Evolutionary conservation across 2,329 filamentous ascomycete species (phyloP).

Genomic region (Raffaelea deltoideospora): DNA sequence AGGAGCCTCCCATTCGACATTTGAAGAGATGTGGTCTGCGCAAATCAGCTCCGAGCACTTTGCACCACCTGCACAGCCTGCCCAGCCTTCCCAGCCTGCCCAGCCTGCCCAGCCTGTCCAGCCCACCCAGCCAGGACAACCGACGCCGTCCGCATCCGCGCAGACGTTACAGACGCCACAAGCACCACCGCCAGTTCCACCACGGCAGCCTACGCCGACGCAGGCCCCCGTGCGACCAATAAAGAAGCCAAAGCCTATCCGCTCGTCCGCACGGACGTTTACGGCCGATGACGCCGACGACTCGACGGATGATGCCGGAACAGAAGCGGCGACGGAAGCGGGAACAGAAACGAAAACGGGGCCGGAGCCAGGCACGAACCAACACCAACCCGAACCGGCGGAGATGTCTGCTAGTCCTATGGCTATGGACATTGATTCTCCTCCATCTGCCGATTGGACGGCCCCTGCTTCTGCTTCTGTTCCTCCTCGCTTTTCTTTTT

Average conservation of each 20-base stretch:
- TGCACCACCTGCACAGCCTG: slow-evolving; percentile 25
- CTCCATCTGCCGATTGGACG: slow-evolving; percentile 17
- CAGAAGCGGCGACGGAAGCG: neutral
- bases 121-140: no score
- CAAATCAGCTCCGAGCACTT: slow-evolving; percentile 41
- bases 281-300: slow-evolving; percentile 17
- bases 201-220: slow-evolving; percentile 28
- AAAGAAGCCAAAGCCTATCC: slow-evolving; percentile 46
- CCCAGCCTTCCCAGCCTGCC: slow-evolving; percentile 13
- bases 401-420: slow-evolving; percentile 28
- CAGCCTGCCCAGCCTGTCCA: no score
- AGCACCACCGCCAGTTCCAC: slow-evolving; percentile 23
- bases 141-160: no score
- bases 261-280: slow-evolving; percentile 12
- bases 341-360: neutral
- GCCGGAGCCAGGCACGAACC: slow-evolving; percentile 15
- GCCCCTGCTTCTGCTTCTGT: slow-evolving; percentile 10
- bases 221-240: slow-evolving; percentile 22
- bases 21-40: slow-evolving; percentile 36
- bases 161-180: no score
- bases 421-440: slow-evolving; percentile 52
- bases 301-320: neutral
- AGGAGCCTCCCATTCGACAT: slow-evolving; percentile 38
- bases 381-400: neutral
- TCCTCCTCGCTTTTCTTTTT: no score